phyloP scores from a whole-genome alignment of 768 basidiomycete species.

The Kondoa subrosea region DNA sequence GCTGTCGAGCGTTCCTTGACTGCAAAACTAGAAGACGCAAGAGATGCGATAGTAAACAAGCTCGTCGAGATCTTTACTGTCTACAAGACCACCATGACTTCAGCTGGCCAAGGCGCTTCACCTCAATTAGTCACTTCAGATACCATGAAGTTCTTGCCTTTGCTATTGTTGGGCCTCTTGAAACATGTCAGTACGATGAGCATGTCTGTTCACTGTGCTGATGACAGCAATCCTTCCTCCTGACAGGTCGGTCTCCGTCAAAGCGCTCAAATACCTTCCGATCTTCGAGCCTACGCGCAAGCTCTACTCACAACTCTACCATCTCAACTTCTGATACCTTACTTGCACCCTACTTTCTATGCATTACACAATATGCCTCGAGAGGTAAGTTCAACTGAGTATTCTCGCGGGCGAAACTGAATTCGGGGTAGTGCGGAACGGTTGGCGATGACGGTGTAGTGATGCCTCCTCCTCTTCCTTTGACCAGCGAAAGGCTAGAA shows the following conservation, averaged over 20 bases:
- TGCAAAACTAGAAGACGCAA: constrained; percentile 72
- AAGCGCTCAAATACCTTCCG: constrained; percentile 90
- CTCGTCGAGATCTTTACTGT: constrained; percentile 66
- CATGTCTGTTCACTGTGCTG: not conserved
- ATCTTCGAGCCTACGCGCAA: constrained; percentile 89
- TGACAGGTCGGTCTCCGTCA: constrained; percentile 75
- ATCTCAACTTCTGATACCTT: constrained; percentile 75
- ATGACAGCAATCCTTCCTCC: not conserved
- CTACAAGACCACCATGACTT: constrained; percentile 93
- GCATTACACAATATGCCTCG: constrained; percentile 89
- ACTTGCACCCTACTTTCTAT: constrained; percentile 89
- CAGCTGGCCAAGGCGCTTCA: constrained; percentile 78
- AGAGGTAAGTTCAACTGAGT: constrained; percentile 36
- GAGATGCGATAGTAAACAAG: constrained; percentile 67
- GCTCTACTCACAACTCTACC: constrained; percentile 77
- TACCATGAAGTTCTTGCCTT: constrained; percentile 85
- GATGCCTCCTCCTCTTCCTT: constrained; percentile 68
- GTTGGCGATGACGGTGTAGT: constrained; percentile 77
- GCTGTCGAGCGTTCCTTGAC: constrained; percentile 75
- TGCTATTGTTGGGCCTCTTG: constrained; percentile 69
- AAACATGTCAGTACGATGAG: constrained; percentile 55
- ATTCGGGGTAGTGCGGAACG: constrained; percentile 83
- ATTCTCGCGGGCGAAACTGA: constrained; percentile 30
- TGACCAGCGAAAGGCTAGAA: constrained; percentile 87
- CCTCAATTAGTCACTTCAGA: constrained; percentile 82